Base-by-base conservation (phyloP, 257 asterid genomes). In the Gentiana straminea region DNA sequence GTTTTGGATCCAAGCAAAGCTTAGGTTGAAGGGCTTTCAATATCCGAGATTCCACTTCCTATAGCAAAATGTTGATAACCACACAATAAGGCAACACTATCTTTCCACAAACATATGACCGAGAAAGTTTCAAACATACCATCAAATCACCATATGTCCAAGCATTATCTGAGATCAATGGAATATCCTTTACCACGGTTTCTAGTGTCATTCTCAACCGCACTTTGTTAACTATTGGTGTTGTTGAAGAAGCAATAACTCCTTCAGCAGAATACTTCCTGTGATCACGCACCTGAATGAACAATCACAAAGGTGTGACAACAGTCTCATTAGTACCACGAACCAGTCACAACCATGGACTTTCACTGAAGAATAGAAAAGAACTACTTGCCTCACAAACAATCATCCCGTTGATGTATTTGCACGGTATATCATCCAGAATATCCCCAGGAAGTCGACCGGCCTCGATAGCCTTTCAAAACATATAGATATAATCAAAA, bases 131-230 rank as follows among this genome's bases (percentile, higher is more conserved):
- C 59, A 43, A 62, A 72, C 93, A 72, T 71, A 88, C 98, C 98
- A 92, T 88, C 68, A 92, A 70, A 78, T 92, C 98, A 74, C 98
- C 98, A 59, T 92, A 92, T 39, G 97, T 83, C 98, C 98, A 92
- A 73, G 73, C 79, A 73, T 68, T 75, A 33, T 91, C 84, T 49
- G 93, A 84, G 67, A 88, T 81, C 52, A 81, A 64, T 5, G 95
- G 95, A 62, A 92, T 81, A 81, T 92, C 98, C 86, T 87, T 85
- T 54, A 92, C 94, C 63, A 92, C 81, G 72, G 85, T 92, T 70
- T 92, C 98, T 58, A 92, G 72, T 10, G 94, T 88, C 95, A 92
- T 83, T 72, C 73, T 85, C 52, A 92, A 93, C 67, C 70, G 59
- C 45, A 88, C 84, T 77, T 78, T 88, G 58, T 68, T 76, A 68